Evolutionary conservation across 768 basidiomycete genomes (phyloP), one percentile per base, ranked within the genome.

Genomic region (Auricularia sp.): DNA sequence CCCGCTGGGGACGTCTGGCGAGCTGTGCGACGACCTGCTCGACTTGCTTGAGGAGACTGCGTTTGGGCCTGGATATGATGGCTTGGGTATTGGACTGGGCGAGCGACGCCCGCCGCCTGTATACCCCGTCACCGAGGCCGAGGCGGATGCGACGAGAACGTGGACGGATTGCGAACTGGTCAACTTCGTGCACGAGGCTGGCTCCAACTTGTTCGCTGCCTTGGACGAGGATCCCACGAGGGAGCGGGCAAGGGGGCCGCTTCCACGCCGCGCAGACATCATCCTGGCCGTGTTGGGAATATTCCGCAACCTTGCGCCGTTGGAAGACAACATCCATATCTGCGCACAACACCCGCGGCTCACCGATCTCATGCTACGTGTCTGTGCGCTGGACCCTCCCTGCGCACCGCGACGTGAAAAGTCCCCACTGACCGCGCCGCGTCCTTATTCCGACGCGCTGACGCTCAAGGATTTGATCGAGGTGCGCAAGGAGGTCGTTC

Each of bases 31-130:
- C 63, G 95, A 98, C 70, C 74, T 92, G 34, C 76, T 98, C 61
- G 95, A 97, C 68, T 79, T 99, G 58, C 75, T 96, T 56, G 89
- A 94, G 72, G 93, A 96, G 65, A 75, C 82, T 59, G 89, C 89
- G 3, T 94, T 95, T 70, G 83, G 80, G 18, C 77, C 75, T 37
- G 81, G 82, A 3, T 74, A 75, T 54, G 73, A 75, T 42, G 63
- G 59, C 16, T 70, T 69, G 14, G 66, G 68, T 0, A 34, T 59
- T 18, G 56, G 56, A 10, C 29, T 59, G 64, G 65, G n/a, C 54
- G 64, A 61, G 18, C 36, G 34, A 45, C 36, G 14, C 35, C 47
- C 54, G 5, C 21, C 24, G 10, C 56, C 56, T 8, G 8, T 14
- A 1, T 59, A 29, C 18, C 64, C 67, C 5, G 65, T 61, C 65